Evolutionary conservation across 768 basidiomycete species (phyloP).

Genomic region (Lentinula boryana): DNA sequence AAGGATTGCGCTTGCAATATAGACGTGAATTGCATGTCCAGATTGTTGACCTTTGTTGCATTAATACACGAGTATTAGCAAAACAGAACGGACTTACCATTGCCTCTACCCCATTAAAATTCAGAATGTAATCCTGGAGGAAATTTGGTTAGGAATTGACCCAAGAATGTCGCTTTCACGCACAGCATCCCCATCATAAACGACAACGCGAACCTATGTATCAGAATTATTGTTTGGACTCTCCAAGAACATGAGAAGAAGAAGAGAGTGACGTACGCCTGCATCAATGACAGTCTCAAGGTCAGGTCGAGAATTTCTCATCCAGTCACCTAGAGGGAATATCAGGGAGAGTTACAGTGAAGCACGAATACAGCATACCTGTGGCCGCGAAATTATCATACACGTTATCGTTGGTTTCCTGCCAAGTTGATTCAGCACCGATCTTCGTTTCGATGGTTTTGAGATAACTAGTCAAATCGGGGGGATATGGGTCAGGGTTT

Average conservation of each 20-base stretch:
- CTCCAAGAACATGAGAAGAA: neutral
- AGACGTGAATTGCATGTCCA: constrained; percentile 25
- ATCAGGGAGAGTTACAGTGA: neutral
- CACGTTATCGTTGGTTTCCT: constrained; percentile 32
- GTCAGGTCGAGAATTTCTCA: constrained; percentile 19
- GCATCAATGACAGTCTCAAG: constrained; percentile 36
- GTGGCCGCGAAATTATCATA: constrained; percentile 45
- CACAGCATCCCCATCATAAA: constrained; percentile 36
- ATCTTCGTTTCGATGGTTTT: constrained; percentile 27
- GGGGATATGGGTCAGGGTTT: constrained; percentile 47
- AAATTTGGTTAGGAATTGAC: too few species aligned
- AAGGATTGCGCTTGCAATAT: constrained; percentile 24
- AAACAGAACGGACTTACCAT: constrained; percentile 22
- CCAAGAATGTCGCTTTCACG: neutral
- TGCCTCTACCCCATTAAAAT: constrained; percentile 36
- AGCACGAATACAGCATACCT: constrained; percentile 24
- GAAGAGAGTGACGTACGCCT: constrained; percentile 16
- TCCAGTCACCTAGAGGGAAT: constrained; percentile 27
- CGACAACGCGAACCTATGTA: constrained; percentile 21
- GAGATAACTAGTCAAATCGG: constrained; percentile 28
- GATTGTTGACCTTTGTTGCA: constrained; percentile 3
- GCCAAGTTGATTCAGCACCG: constrained; percentile 41
- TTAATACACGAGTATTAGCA: too few species aligned
- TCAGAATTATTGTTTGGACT: neutral
- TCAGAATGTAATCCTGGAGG: constrained; percentile 27